Evolutionary conservation across 345 rosid genomes (phyloP).

Genomic region (Zanthoxylum bungeanum): DNA sequence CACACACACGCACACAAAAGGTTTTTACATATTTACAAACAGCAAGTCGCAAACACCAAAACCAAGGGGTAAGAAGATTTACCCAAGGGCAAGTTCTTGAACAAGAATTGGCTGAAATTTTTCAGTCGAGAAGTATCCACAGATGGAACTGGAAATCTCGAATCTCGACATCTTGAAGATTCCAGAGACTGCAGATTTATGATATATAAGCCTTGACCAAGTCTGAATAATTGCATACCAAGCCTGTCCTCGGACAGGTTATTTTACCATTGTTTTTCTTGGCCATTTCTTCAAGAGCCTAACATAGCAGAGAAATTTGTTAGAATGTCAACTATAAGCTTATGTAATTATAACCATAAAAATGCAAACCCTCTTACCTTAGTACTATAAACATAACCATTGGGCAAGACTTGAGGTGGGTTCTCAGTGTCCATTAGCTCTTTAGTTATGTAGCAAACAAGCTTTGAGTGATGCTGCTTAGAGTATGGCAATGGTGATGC

Average conservation of each 20-base stretch:
- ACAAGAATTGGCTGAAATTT: neutral
- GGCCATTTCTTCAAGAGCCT: constrained; percentile 97
- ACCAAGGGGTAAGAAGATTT: constrained; percentile 3
- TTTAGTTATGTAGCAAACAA: constrained; percentile 91
- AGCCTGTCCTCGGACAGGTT: constrained; percentile 83
- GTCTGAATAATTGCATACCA: constrained; percentile 58
- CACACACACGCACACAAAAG: neutral
- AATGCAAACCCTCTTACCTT: constrained; percentile 73
- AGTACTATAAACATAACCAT: constrained; percentile 89
- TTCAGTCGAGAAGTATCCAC: neutral
- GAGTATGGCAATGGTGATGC: constrained; percentile 85
- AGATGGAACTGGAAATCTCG: neutral
- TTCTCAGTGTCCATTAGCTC: constrained; percentile 98
- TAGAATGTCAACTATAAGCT: constrained; percentile 1
- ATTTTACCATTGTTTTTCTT: constrained; percentile 66
- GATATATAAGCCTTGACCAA: constrained; percentile 91
- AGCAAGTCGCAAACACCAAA: neutral
- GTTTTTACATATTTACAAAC: neutral
- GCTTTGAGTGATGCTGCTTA: constrained; percentile 97
- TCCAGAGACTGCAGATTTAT: constrained; percentile 21
- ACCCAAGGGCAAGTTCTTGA: neutral
- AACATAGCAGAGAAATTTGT: constrained; percentile 16
- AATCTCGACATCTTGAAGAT: neutral
- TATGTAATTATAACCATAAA: neutral
- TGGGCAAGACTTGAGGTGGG: constrained; percentile 96